Evolutionary conservation across 148 eudicot genomes (phyloP), one percentile per base, ranked within the genome.

Genomic region (Vaccinium myrtillus): DNA sequence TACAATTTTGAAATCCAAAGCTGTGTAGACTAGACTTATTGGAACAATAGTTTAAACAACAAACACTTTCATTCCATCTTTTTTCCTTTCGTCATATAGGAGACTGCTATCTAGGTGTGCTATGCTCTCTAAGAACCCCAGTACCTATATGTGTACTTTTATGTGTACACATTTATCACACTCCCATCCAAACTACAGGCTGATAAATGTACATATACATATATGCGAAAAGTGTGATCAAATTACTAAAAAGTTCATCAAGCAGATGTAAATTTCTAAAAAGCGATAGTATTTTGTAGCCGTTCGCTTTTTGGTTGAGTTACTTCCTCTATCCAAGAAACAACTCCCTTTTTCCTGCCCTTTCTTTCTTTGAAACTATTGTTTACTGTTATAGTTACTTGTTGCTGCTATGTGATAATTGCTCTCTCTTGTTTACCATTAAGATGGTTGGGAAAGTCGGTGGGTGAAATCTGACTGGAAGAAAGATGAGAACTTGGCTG

Each of bases 391-490:
- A 21, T 53, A 54, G 53, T 25, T 23, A 14, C 79, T 51, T 63
- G 78, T 36, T 51, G 53, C 82, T 10, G 23, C 21, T 61, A 14
- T 63, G 46, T 74, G 25, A 5, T 11, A 39, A 36, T 82, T 27
- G 7, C 7, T 53, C 48, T 14, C 27, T 25, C 54, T 79, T n/a
- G n/a, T 46, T 59, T 81, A 58, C 77, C n/a, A 6, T 88, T 13
- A 19, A 96, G 99, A 92, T 91, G 98, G 96, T 82, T 97, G 99
- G 99, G 98, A 95, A 85, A 89, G 84, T 30, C 90, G 93, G 49
- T 97, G 99, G 99, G 98, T 97, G 80, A 93, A 91, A 92, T 97
- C 98, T 51, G 98, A 97, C 67, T 97, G 99, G 98, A 97, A 97
- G 91, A 93, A 89, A 87, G 99, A 95, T 71, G 98, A 95, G 63